Conservation (phyloP, 1,284 basidiomycete genomes). For the Erythrobasidium hasegawianum region DNA sequence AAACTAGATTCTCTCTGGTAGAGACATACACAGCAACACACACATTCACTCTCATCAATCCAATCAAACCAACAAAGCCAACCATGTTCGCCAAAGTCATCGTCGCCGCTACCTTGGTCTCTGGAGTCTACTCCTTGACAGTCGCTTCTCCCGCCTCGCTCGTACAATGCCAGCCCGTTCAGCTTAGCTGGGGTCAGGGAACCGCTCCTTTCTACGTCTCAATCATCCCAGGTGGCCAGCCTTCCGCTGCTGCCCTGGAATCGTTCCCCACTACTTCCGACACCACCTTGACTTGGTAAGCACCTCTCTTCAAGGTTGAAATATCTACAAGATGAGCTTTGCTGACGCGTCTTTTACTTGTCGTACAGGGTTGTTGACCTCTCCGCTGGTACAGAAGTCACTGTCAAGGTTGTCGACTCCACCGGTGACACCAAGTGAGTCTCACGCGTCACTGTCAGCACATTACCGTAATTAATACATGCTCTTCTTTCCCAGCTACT, state of each 20-base stretch:
- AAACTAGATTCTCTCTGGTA: too few species aligned
- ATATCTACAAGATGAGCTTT: too few species aligned
- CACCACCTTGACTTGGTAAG: conserved; percentile 16
- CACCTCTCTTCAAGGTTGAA: too few species aligned
- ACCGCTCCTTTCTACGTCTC: conserved; percentile 37
- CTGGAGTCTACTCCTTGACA: conserved; percentile 22
- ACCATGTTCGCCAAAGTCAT: conserved; percentile 10
- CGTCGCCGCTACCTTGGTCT: conserved; percentile 24
- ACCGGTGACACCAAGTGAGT: conserved; percentile 36
- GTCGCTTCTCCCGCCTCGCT: conserved; percentile 29
- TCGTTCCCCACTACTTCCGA: background rate
- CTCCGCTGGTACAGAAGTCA: conserved; percentile 45
- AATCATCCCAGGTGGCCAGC: conserved; percentile 36
- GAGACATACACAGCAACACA: background rate
- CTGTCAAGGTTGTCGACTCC: conserved; percentile 46
- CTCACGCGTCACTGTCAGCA: too few species aligned
- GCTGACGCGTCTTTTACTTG: background rate
- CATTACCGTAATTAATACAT: background rate
- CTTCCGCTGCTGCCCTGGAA: conserved; percentile 23
- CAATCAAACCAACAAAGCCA: too few species aligned
- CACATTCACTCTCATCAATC: too few species aligned
- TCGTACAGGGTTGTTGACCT: conserved; percentile 46
- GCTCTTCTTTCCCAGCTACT: conserved; percentile 28
- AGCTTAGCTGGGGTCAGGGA: conserved; percentile 33
- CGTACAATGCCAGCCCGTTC: conserved; percentile 33